A percentile compares a stretch with the other conserved stretches of the same genome.
These are phyloP conservation scores for Crinitomyces ghanaensis DNA, from an alignment of 805 yeast genomes.

Conservation along the genomic window DNA sequence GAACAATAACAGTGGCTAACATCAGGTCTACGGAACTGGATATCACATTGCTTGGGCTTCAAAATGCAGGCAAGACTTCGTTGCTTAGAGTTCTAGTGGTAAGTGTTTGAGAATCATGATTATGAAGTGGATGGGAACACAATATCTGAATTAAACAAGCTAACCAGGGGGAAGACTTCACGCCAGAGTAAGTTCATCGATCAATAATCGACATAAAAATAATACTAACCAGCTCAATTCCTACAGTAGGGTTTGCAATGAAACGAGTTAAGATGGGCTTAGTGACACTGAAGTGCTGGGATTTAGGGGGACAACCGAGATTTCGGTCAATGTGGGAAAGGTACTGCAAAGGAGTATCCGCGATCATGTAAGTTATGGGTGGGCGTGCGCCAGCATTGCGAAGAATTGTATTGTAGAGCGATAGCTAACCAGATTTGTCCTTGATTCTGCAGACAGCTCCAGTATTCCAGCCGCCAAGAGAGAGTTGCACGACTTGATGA, in stretches of 20 bases:
- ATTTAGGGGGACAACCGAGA: conserved; percentile 30
- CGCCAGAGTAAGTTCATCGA: conserved; percentile 20
- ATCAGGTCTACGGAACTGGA: conserved; percentile 20
- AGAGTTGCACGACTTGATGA: conserved; percentile 24
- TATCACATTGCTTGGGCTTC: conserved; percentile 27
- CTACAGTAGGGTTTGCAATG: conserved; percentile 31
- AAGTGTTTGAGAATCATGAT: conserved; percentile 6
- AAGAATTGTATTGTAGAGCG: neutral
- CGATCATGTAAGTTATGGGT: conserved; percentile 23
- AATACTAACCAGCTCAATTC: conserved; percentile 22
- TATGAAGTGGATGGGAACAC: neutral
- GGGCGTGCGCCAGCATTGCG: no score
- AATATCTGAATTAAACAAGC: neutral
- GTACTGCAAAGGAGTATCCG: conserved; percentile 28
- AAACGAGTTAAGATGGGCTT: conserved; percentile 24
- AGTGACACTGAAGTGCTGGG: conserved; percentile 30
- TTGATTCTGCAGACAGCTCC: conserved; percentile 27
- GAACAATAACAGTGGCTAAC: neutral
- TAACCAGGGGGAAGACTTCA: conserved; percentile 22
- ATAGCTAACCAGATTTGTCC: conserved; percentile 20
- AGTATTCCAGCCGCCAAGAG: conserved; percentile 22
- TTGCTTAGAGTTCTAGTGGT: conserved; percentile 24
- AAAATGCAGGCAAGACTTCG: conserved; percentile 30
- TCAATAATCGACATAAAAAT: neutral
- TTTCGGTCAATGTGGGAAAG: conserved; percentile 31